phyloP scores from a whole-genome alignment of 192 early-diverging fungal genomes.

The Oehlia diaphana region DNA sequence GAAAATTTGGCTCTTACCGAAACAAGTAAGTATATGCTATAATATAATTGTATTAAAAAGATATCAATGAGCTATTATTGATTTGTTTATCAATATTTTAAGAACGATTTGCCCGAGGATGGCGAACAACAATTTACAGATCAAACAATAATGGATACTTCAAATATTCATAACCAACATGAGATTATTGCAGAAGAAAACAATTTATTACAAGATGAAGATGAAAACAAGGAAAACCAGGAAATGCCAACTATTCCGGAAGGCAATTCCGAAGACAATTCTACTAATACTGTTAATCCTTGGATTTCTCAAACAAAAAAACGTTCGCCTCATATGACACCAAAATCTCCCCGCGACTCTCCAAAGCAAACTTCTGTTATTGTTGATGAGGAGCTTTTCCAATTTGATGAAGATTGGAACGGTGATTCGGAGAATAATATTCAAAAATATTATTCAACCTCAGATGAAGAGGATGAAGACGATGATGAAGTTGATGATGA shows the following conservation, averaged over 20 bases:
- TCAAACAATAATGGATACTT: not conserved
- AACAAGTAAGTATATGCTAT: constrained; percentile 41
- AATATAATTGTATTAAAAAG: not conserved
- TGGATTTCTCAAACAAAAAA: constrained; percentile 12
- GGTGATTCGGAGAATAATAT: constrained; percentile 46
- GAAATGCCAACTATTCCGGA: constrained; percentile 10
- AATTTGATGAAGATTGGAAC: constrained; percentile 79
- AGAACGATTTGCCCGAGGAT: not conserved
- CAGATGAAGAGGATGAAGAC: constrained; percentile 72
- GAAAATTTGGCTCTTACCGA: constrained; percentile 86
- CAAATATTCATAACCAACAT: not conserved
- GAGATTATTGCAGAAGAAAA: not conserved
- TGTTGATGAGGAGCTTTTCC: constrained; percentile 76
- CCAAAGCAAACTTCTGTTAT: constrained; percentile 25
- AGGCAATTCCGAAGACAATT: not conserved
- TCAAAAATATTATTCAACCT: constrained; percentile 56
- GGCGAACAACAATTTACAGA: not conserved
- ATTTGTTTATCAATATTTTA: not conserved
- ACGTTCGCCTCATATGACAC: constrained; percentile 1
- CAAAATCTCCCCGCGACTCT: not conserved
- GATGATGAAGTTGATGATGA: constrained; percentile 91
- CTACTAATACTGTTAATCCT: not conserved
- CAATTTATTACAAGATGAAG: not conserved
- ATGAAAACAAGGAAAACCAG: constrained; percentile 15
- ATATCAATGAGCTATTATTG: not conserved